Evolutionary conservation across 352 stramenopile genomes (phyloP).

Genomic region (Saprolegnia parasitica): DNA sequence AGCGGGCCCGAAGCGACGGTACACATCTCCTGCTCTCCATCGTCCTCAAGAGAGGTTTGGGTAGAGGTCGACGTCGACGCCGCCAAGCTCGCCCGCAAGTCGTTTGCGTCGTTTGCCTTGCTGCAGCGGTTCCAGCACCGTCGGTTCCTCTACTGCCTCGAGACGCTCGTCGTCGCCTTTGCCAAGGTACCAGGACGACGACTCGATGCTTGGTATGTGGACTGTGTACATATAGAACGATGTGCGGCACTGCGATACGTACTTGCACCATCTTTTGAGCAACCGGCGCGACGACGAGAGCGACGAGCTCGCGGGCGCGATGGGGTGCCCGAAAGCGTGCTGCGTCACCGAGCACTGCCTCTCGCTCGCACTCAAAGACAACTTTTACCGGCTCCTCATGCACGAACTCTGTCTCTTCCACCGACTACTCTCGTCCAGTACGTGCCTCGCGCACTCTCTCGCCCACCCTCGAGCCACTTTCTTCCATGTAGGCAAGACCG

Average conservation of each 20-base stretch:
- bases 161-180: slow-evolving; percentile 70
- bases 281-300: not conserved
- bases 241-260: slow-evolving; percentile 48
- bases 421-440: slow-evolving; percentile 52
- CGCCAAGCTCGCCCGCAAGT: not conserved
- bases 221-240: too few relatives aligned
- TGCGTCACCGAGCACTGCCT: slow-evolving; percentile 30
- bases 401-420: slow-evolving; percentile 76
- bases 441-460: too few relatives aligned
- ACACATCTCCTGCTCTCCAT: too few relatives aligned
- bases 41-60: too few relatives aligned
- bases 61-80: not conserved
- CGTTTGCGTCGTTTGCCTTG: not conserved
- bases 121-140: slow-evolving; percentile 63
- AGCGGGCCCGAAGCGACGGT: not conserved
- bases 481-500: slow-evolving; percentile 43
- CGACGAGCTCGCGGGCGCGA: not conserved
- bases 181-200: slow-evolving; percentile 28
- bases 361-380: slow-evolving; percentile 65
- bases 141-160: slow-evolving; percentile 72
- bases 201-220: not conserved
- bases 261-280: slow-evolving; percentile 39
- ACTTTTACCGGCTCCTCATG: slow-evolving; percentile 62
- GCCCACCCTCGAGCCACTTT: too few relatives aligned
- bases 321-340: not conserved